These are phyloP conservation scores for Suhomyces taliae DNA, from an alignment of 1,139 yeast genomes.

Conservation along the genomic window DNA sequence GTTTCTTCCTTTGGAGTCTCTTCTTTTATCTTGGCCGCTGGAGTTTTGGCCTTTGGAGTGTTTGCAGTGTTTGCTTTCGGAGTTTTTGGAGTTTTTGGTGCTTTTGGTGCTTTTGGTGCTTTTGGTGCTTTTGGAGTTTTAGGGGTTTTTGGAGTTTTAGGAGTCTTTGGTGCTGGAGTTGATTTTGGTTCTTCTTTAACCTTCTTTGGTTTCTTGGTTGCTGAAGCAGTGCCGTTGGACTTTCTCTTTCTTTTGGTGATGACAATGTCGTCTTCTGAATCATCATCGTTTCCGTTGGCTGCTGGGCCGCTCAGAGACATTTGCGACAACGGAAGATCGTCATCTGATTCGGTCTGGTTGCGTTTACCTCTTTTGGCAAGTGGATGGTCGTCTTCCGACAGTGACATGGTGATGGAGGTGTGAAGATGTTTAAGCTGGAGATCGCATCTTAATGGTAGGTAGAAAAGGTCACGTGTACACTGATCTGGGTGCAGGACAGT, in stretches of 20 bases:
- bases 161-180: neutral
- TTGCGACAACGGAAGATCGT: slow-evolving; percentile 13
- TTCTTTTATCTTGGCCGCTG: neutral
- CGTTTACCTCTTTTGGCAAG: slow-evolving; percentile 5
- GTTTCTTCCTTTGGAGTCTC: slow-evolving; percentile 7
- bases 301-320: neutral
- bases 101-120: neutral
- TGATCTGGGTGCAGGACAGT: neutral
- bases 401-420: slow-evolving; percentile 2
- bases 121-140: neutral
- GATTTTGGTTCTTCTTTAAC: neutral
- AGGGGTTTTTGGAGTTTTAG: slow-evolving; percentile 1
- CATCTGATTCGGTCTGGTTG: slow-evolving; percentile 8
- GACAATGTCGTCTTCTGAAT: slow-evolving; percentile 7
- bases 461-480: neutral
- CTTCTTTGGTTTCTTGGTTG: slow-evolving; percentile 1
- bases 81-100: slow-evolving; percentile 1
- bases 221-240: slow-evolving; percentile 3
- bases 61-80: slow-evolving; percentile 5
- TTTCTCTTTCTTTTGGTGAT: slow-evolving; percentile 7
- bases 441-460: neutral
- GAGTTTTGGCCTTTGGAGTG: slow-evolving; percentile 4
- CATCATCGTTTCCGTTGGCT: neutral
- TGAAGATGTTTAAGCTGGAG: neutral
- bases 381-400: slow-evolving; percentile 8